These are phyloP conservation scores for Acacia concinna DNA, from an alignment of 331 rosid species.

Conservation along the genomic window DNA sequence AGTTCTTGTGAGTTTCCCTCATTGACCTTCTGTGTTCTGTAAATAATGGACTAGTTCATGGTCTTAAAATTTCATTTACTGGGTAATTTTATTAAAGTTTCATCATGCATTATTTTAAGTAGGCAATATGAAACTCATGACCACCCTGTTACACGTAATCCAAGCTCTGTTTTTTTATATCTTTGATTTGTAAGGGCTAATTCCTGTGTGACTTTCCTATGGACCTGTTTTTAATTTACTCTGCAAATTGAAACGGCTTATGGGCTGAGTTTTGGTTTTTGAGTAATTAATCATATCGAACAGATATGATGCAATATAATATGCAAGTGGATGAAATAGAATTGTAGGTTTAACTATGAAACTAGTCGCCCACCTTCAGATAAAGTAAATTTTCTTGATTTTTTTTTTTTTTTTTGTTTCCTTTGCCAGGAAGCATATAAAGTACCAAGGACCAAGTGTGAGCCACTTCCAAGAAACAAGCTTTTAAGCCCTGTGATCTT, in stretches of 20 bases:
- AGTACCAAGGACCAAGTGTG: conserved; percentile 65
- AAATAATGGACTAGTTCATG: background rate
- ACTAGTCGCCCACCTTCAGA: background rate
- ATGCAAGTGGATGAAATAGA: background rate
- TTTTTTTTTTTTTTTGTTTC: background rate
- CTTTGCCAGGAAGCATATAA: conserved; percentile 76
- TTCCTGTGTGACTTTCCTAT: background rate
- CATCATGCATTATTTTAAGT: background rate
- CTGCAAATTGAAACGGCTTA: background rate
- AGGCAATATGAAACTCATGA: too few relatives aligned
- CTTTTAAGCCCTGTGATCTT: conserved; percentile 84
- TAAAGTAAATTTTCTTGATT: background rate
- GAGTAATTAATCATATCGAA: background rate
- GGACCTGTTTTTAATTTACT: background rate
- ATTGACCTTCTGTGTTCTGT: background rate
- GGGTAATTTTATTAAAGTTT: too few relatives aligned
- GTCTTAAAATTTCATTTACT: background rate
- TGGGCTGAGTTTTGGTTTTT: background rate
- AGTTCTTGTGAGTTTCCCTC: conserved; percentile 25
- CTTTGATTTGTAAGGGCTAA: background rate
- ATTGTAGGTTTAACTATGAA: background rate
- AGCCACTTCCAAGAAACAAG: conserved; percentile 75
- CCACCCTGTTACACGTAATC: too few relatives aligned
- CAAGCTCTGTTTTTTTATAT: too few relatives aligned
- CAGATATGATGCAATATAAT: background rate